These are phyloP conservation scores for Pyricularia sp. DNA, from an alignment of 2,329 filamentous ascomycete species.

Conservation along the genomic window DNA sequence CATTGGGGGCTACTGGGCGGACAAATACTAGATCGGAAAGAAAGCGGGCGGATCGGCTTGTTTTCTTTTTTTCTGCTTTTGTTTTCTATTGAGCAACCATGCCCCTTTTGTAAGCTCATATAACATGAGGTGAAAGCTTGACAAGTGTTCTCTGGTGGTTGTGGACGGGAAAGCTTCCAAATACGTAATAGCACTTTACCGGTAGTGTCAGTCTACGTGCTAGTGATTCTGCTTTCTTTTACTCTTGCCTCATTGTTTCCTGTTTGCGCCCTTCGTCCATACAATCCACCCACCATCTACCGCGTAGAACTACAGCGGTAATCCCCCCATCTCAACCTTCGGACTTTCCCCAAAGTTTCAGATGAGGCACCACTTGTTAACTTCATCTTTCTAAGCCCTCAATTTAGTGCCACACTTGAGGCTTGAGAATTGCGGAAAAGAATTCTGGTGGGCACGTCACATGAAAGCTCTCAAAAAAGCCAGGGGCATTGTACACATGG, in stretches of 20 bases:
- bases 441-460: neutral
- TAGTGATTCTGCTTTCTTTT: neutral
- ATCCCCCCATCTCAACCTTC: neutral
- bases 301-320: neutral
- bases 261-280: neutral
- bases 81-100: neutral
- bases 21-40: neutral
- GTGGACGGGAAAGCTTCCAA: neutral
- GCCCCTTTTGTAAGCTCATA: neutral
- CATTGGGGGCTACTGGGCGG: neutral
- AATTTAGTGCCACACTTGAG: neutral
- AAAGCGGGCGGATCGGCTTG: neutral
- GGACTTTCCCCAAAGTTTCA: neutral
- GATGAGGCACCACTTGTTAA: neutral
- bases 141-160: neutral
- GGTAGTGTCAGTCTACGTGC: neutral
- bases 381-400: neutral
- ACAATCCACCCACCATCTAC: neutral
- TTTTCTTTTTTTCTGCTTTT: neutral
- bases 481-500: neutral
- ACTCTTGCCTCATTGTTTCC: neutral
- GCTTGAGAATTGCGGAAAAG: neutral
- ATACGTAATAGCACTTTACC: neutral
- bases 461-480: neutral
- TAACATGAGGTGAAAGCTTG: neutral